A percentile compares a stretch with the other conserved stretches of the same genome.
Evolutionary conservation across 108 stramenopile genomes (phyloP).

Genomic region (Pseudonitzschia multistriata): DNA sequence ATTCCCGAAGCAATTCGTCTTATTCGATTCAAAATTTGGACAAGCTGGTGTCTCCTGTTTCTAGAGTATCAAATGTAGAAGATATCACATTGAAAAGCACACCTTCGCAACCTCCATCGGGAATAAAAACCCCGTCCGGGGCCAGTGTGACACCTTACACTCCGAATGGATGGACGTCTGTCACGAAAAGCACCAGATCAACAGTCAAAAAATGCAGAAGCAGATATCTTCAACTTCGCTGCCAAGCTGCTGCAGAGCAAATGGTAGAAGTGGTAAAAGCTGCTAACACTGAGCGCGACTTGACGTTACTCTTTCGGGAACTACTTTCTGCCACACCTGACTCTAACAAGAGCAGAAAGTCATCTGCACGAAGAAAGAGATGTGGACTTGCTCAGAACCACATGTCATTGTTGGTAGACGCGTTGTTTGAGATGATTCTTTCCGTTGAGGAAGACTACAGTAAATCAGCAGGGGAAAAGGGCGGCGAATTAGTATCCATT

Average conservation of each 20-base stretch:
- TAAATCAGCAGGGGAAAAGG: slow-evolving; percentile 32
- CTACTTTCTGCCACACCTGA: slow-evolving; percentile 71
- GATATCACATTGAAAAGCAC: slow-evolving; percentile 32
- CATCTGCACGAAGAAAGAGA: slow-evolving; percentile 51
- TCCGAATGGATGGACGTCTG: slow-evolving; percentile 8
- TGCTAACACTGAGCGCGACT: slow-evolving; percentile 61
- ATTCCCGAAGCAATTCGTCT: neutral
- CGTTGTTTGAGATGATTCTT: slow-evolving; percentile 78
- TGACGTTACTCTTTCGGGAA: slow-evolving; percentile 74
- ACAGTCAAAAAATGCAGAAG: slow-evolving; percentile 26
- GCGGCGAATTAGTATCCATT: slow-evolving; percentile 76
- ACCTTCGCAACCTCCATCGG: slow-evolving; percentile 9
- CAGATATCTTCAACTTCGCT: slow-evolving; percentile 28
- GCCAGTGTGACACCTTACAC: neutral
- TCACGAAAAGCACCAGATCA: slow-evolving; percentile 30
- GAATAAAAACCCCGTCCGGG: slow-evolving; percentile 2
- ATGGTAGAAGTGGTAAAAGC: slow-evolving; percentile 91
- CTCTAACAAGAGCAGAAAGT: slow-evolving; percentile 75
- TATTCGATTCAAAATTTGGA: neutral
- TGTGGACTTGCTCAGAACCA: slow-evolving; percentile 43
- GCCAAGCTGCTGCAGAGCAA: slow-evolving; percentile 70
- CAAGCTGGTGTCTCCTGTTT: neutral
- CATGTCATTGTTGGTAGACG: slow-evolving; percentile 64
- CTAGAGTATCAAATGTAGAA: slow-evolving; percentile 18
- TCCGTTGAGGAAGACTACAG: slow-evolving; percentile 70